Percentiles rank a stretch among this genome's conserved stretches.
These are phyloP conservation scores for Barbatosphaeria neglecta DNA, from an alignment of 495 filamentous ascomycete genomes.

Conservation along the genomic window DNA sequence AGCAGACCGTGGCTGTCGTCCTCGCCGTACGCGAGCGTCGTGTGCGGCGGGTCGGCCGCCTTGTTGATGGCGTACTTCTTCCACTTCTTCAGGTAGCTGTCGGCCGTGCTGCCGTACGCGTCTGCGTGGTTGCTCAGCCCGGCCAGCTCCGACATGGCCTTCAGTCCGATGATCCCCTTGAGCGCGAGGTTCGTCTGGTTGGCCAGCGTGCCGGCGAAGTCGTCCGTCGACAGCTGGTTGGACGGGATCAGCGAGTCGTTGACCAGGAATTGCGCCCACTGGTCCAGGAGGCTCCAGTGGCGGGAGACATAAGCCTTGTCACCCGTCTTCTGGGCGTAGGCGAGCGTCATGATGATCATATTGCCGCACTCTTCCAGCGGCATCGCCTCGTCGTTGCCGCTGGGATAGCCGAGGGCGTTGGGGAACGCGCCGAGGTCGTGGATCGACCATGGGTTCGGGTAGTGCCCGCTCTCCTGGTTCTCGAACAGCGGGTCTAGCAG, in stretches of 20 bases:
- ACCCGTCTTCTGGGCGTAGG: constrained; percentile 34
- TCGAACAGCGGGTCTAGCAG: constrained; percentile 80
- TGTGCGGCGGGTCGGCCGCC: constrained; percentile 53
- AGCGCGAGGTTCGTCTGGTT: constrained; percentile 90
- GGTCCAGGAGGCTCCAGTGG: constrained; percentile 66
- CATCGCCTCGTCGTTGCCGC: constrained; percentile 82
- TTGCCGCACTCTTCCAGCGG: constrained; percentile 93
- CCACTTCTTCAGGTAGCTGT: constrained; percentile 67
- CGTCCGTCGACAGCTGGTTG: constrained; percentile 84
- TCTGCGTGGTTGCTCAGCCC: constrained; percentile 45
- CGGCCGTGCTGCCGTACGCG: constrained; percentile 55
- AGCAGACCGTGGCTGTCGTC: constrained; percentile 48
- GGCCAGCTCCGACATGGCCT: constrained; percentile 76
- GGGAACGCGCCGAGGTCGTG: constrained; percentile 92
- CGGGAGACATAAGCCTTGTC: constrained; percentile 28
- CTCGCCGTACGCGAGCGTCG: constrained; percentile 51
- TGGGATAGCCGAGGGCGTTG: constrained; percentile 77
- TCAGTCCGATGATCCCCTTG: constrained; percentile 91
- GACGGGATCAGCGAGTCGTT: constrained; percentile 70
- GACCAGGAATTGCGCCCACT: constrained; percentile 81
- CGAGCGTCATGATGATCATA: constrained; percentile 85
- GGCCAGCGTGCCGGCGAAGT: constrained; percentile 80
- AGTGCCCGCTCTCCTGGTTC: constrained; percentile 83
- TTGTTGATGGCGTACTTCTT: constrained; percentile 58
- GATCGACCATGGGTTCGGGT: constrained; percentile 75